Percentiles rank a stretch among this genome's conserved stretches.
These are phyloP conservation scores for Basipetospora chlamydospora DNA, from an alignment of 2,329 filamentous ascomycete species.

Conservation along the genomic window DNA sequence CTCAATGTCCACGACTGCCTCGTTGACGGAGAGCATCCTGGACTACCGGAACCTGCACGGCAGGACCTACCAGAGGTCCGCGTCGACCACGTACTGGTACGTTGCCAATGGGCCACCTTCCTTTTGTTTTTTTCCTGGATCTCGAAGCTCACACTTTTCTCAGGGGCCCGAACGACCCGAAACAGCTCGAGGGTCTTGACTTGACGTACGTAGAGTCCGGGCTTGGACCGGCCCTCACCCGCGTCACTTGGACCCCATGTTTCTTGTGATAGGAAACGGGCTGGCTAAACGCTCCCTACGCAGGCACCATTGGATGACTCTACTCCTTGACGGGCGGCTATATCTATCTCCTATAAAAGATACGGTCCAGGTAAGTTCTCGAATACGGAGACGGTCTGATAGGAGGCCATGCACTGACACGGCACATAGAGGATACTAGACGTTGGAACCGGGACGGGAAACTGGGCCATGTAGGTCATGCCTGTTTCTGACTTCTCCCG, in stretches of 20 bases:
- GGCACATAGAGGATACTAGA: conserved; percentile 20
- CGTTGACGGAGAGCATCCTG: conserved; percentile 17
- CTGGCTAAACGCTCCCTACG: no score
- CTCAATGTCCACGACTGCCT: conserved; percentile 14
- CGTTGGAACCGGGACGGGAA: conserved; percentile 40
- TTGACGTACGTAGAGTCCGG: conserved; percentile 8
- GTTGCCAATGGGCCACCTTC: conserved; percentile 17
- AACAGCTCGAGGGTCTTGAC: conserved; percentile 14
- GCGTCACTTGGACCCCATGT: no score
- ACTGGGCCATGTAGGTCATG: conserved; percentile 38
- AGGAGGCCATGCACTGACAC: no score
- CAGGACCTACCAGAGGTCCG: conserved; percentile 12
- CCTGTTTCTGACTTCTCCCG: conserved; percentile 5
- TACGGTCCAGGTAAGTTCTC: conserved; percentile 11
- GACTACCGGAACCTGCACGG: conserved; percentile 16
- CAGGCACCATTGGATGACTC: conserved; percentile 13
- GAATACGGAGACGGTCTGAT: no score
- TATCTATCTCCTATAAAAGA: conserved; percentile 12
- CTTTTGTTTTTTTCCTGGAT: no score
- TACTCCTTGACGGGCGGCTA: conserved; percentile 12
- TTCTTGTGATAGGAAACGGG: no score
- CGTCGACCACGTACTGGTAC: conserved; percentile 15
- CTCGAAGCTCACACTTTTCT: conserved; percentile 23
- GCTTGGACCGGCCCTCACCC: not conserved
- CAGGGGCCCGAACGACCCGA: conserved; percentile 15